Evolutionary conservation across 2,329 filamentous ascomycete species (phyloP).

Genomic region (Aspergillus sp.): DNA sequence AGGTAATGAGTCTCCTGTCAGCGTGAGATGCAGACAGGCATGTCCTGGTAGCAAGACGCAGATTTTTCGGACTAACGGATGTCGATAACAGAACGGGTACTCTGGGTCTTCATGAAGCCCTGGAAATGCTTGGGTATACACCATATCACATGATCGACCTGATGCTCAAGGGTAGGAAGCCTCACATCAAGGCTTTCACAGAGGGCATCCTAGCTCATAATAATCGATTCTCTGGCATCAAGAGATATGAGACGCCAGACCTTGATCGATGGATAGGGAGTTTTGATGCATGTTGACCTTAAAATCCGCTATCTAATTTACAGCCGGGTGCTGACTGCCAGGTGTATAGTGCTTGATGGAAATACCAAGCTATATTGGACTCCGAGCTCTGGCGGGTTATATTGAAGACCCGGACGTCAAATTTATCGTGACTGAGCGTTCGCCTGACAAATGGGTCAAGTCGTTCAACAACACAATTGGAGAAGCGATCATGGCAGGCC

Average conservation of each 20-base stretch:
- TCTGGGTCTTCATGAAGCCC: constrained; percentile 24
- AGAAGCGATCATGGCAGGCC: neutral
- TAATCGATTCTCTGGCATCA: constrained; percentile 23
- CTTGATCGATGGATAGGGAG: constrained; percentile 24
- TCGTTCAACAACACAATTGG: constrained; percentile 26
- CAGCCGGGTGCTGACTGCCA: neutral
- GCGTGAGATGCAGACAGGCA: too few relatives aligned
- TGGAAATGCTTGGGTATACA: constrained; percentile 27
- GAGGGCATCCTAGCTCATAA: constrained; percentile 22
- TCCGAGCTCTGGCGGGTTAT: constrained; percentile 21
- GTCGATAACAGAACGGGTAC: constrained; percentile 24
- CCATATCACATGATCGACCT: constrained; percentile 27
- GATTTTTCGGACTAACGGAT: too few relatives aligned
- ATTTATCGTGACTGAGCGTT: constrained; percentile 28
- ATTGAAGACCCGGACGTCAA: constrained; percentile 27
- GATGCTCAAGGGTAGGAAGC: constrained; percentile 4
- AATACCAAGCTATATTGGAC: constrained; percentile 24
- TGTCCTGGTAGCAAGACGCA: too few relatives aligned
- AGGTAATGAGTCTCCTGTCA: constrained; percentile 13
- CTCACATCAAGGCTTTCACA: constrained; percentile 21
- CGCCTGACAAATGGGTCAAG: constrained; percentile 24
- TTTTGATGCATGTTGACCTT: constrained; percentile 25
- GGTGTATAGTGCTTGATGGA: constrained; percentile 23
- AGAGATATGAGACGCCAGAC: constrained; percentile 18
- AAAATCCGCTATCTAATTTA: neutral